Base-by-base conservation (phyloP, 345 rosid species). In the Anastatica hierochuntica region DNA sequence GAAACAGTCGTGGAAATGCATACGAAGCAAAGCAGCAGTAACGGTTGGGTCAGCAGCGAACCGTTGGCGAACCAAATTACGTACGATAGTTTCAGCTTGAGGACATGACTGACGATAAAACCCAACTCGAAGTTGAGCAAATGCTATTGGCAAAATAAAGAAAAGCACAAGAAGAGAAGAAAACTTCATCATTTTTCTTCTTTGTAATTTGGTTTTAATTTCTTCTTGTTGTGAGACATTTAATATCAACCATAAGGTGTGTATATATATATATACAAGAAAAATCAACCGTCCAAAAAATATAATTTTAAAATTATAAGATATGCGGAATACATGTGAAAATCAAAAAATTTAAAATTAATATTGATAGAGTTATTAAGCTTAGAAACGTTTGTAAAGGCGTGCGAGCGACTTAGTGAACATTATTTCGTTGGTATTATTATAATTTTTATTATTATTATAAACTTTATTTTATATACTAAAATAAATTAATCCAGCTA, bases 1-100 rank as follows among this genome's bases (percentile, higher is more conserved):
- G 30, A 85, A 85, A 59, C 95, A 85, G 42, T 89, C 94, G 43
- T n/a, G n/a, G n/a, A n/a, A n/a, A n/a, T n/a, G n/a, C n/a, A n/a
- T n/a, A n/a, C n/a, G n/a, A n/a, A n/a, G 94, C 76, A 89, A 63
- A 38, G 87, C 87, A 0, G 89, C 76, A 0, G 82, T 62, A 36
- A 83, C 58, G 23, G 85, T 77, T 15, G 16, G 69, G 35, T 81
- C 82, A 0, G 43, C 7, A 0, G 2, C 43, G 48, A 81, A 83
- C 18, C 74, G 62, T 29, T 60, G 69, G 50, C 62, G 55, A 34
- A 85, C 83, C 1, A 62, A 15, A 37, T 41, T 53, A 2, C 45
- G 55, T 7, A 85, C 62, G 16, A 83, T 83, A 37, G 79, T 65
- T 56, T 85, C 90, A 0, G 94, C 88, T 31, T 40, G 45, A 3